Conservation (phyloP, 169 alveolate genomes). For the Eimeria zaria region DNA sequence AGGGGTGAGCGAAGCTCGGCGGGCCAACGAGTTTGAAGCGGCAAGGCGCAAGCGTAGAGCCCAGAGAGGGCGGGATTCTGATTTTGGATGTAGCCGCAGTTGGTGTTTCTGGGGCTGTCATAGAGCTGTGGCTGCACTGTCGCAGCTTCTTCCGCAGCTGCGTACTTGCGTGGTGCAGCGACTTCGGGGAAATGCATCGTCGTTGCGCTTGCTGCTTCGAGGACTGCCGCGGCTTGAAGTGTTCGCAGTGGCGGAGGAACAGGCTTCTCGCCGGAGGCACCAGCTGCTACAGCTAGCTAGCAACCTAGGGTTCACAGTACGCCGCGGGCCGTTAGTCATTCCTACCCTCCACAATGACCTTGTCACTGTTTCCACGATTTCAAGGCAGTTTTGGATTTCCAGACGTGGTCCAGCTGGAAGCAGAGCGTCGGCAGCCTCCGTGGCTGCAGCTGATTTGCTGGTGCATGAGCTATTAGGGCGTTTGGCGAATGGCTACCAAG, state of each 20-base stretch:
- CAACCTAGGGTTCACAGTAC: slow-evolving; percentile 60
- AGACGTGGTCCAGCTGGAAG: slow-evolving; percentile 59
- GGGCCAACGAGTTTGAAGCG: slow-evolving; percentile 38
- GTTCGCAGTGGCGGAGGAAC: slow-evolving; percentile 64
- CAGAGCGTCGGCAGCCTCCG: slow-evolving; percentile 49
- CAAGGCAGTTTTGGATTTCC: slow-evolving; percentile 51
- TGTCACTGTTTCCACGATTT: slow-evolving; percentile 32
- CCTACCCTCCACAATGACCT: slow-evolving; percentile 73
- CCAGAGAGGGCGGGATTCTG: slow-evolving; percentile 62
- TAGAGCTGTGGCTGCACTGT: slow-evolving; percentile 79
- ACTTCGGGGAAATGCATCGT: slow-evolving; percentile 65
- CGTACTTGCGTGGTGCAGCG: slow-evolving; percentile 78
- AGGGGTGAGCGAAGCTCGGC: neutral
- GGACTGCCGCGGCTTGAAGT: slow-evolving; percentile 73
- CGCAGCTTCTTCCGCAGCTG: slow-evolving; percentile 78
- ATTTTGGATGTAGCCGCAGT: slow-evolving; percentile 68
- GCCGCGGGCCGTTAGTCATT: slow-evolving; percentile 68
- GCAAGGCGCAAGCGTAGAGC: slow-evolving; percentile 51
- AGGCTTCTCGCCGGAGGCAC: slow-evolving; percentile 47
- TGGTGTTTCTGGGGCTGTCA: slow-evolving; percentile 76
- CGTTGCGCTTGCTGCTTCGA: slow-evolving; percentile 69
- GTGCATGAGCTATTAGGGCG: slow-evolving; percentile 3
- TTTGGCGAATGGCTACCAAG: neutral
- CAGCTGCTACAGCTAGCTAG: slow-evolving; percentile 53
- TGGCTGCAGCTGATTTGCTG: slow-evolving; percentile 55